Conservation (phyloP, 441 rosid genomes). For the Erodium trifolium region DNA sequence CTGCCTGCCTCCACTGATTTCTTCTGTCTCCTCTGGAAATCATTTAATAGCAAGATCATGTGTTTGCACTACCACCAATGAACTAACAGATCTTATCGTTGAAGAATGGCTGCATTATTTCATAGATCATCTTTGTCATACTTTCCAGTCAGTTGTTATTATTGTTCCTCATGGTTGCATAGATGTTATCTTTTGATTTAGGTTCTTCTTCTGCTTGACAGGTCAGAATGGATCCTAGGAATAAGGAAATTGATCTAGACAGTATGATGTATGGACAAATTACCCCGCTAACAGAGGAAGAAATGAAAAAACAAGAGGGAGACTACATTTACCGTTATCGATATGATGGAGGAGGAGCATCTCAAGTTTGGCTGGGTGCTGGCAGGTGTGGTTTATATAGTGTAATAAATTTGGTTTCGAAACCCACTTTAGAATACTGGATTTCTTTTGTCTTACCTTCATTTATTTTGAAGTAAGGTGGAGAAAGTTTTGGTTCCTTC, state of each 20-base stretch:
- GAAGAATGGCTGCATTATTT: not conserved
- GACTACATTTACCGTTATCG: constrained; percentile 85
- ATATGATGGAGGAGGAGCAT: constrained; percentile 93
- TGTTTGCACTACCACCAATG: not conserved
- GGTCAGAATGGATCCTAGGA: constrained; percentile 95
- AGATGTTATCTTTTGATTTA: not conserved
- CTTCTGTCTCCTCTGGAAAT: constrained; percentile 8
- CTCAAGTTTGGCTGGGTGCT: constrained; percentile 96
- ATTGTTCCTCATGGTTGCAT: not conserved
- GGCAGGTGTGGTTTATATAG: constrained; percentile 48
- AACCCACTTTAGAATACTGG: not conserved
- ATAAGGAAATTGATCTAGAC: constrained; percentile 62
- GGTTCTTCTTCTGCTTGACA: constrained; percentile 21
- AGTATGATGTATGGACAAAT: constrained; percentile 53
- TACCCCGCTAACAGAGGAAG: constrained; percentile 56
- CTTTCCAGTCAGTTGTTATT: not conserved
- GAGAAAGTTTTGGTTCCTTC: not conserved
- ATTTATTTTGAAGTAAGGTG: not conserved
- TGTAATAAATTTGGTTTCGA: constrained; percentile 7
- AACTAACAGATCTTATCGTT: not conserved
- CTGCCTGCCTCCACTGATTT: constrained; percentile 17
- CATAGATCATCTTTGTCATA: not conserved
- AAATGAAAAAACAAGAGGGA: constrained; percentile 78
- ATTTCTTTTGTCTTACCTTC: not conserved
- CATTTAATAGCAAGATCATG: not conserved